Conservation (phyloP, 148 eudicot genomes). For the Cornus florida region DNA sequence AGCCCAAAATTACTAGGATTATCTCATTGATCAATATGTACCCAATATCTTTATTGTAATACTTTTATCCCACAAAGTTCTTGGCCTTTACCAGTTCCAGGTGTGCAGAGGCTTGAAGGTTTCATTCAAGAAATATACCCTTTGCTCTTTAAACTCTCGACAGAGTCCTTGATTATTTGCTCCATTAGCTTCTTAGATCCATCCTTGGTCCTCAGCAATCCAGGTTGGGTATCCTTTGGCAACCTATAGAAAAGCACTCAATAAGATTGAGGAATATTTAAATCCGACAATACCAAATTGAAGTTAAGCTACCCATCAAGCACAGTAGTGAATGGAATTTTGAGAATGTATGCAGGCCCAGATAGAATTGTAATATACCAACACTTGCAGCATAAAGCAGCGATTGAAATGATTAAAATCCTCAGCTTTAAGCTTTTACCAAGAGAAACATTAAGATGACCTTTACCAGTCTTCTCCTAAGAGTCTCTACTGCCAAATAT, state of each 20-base stretch:
- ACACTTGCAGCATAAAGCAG: neutral
- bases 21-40: no score
- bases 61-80: no score
- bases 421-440: neutral
- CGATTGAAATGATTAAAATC: neutral
- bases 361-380: neutral
- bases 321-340: neutral
- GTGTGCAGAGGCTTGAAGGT: neutral
- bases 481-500: neutral
- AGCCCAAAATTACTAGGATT: no score
- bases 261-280: neutral
- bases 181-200: conserved; percentile 83
- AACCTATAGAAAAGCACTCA: conserved; percentile 42
- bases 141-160: conserved; percentile 71
- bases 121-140: neutral
- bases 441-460: neutral
- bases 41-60: no score
- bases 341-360: neutral
- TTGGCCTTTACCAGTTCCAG: no score
- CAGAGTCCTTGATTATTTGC: conserved; percentile 74
- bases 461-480: neutral
- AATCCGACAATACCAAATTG: neutral
- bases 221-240: conserved; percentile 87
- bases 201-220: conserved; percentile 60
- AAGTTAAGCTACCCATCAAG: neutral